Conservation (phyloP, 106 monocot genomes). For the Dioscorea zingiberensis region DNA sequence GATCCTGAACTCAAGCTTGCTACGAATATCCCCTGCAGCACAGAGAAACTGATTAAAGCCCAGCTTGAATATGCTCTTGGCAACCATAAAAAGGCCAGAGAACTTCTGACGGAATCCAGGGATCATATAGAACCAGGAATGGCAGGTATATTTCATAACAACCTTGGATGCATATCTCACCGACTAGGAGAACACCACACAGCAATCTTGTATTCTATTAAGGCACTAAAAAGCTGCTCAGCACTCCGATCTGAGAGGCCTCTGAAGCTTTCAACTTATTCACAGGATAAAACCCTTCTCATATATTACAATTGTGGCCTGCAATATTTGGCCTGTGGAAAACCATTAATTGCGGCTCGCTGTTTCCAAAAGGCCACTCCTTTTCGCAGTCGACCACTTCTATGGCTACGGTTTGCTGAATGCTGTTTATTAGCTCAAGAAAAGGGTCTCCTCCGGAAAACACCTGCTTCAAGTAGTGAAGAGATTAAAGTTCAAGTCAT, state of each 20-base stretch:
- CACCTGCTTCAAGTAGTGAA: conserved; percentile 9
- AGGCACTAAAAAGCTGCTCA: conserved; percentile 47
- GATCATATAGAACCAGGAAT: conserved; percentile 47
- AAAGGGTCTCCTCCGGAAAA: conserved; percentile 44
- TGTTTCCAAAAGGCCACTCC: conserved; percentile 58
- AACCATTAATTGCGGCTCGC: conserved; percentile 58
- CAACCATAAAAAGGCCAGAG: conserved; percentile 69
- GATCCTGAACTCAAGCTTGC: conserved; percentile 85
- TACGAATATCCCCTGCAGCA: conserved; percentile 74
- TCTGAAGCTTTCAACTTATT: conserved; percentile 46
- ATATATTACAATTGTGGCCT: conserved; percentile 83
- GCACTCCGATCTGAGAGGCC: conserved; percentile 44
- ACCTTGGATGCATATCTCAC: conserved; percentile 83
- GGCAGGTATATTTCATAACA: conserved; percentile 47
- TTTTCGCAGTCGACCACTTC: conserved; percentile 45
- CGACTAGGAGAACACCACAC: conserved; percentile 42
- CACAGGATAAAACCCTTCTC: conserved; percentile 63
- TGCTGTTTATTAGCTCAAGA: conserved; percentile 66
- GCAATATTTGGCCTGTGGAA: conserved; percentile 53
- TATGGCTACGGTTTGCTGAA: conserved; percentile 87
- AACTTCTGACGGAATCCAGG: conserved; percentile 55
- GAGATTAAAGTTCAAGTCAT: conserved; percentile 44
- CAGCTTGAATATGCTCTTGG: conserved; percentile 87
- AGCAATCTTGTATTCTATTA: conserved; percentile 46
- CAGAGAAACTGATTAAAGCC: conserved; percentile 81